phyloP scores from a whole-genome alignment of 441 rosid species.

The Flueggea neowawraea region DNA sequence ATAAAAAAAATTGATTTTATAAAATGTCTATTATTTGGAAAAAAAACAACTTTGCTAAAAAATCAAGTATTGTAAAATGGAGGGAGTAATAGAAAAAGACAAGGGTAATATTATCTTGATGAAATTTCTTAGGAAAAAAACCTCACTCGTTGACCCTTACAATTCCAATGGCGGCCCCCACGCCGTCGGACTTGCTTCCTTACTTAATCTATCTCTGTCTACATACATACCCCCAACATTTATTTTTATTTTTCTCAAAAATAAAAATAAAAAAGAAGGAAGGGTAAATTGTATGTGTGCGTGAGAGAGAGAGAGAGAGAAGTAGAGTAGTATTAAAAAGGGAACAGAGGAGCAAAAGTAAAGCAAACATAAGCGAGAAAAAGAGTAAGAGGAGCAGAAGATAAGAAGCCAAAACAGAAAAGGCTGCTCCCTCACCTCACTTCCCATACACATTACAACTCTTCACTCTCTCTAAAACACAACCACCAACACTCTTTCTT shows the following conservation, averaged over 20 bases:
- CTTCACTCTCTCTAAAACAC: not conserved
- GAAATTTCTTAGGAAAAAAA: not conserved
- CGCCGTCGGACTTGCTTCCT: constrained; percentile 61
- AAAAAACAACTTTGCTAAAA: too few species aligned
- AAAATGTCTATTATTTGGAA: too few species aligned
- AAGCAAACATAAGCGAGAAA: constrained; percentile 36
- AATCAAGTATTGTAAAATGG: too few species aligned
- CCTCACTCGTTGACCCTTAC: constrained; percentile 70
- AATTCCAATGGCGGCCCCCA: constrained; percentile 97
- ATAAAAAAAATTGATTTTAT: too few species aligned
- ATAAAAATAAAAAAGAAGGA: too few species aligned
- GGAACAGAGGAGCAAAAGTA: constrained; percentile 32
- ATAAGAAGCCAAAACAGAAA: constrained; percentile 1
- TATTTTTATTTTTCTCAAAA: too few species aligned
- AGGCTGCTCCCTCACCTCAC: constrained; percentile 32
- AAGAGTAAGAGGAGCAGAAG: not conserved
- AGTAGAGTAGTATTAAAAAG: constrained; percentile 36
- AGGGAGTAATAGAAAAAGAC: not conserved
- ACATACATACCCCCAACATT: too few species aligned
- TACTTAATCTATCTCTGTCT: not conserved
- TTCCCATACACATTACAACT: constrained; percentile 26
- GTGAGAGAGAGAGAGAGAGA: too few species aligned
- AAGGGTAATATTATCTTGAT: constrained; percentile 28
- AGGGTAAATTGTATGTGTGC: not conserved
- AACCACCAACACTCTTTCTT: not conserved